Percentiles rank a stretch among this genome's conserved stretches.
phyloP scores from a whole-genome alignment of 805 yeast species.

The Wickerhamomyces xylosicus region DNA sequence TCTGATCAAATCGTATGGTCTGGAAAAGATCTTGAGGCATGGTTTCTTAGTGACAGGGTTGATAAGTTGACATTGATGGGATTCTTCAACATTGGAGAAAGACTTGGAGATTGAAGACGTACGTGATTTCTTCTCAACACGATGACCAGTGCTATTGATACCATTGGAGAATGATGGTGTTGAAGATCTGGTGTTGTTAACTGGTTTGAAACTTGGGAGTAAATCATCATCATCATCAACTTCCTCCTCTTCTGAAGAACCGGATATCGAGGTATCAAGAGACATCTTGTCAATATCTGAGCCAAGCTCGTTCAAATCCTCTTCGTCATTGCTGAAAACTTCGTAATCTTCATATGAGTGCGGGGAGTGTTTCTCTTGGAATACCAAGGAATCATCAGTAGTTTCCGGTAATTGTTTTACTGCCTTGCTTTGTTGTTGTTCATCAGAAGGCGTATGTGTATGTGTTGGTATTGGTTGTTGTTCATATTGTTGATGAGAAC shows the following conservation, averaged over 20 bases:
- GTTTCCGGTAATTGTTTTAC: slow-evolving; percentile 1
- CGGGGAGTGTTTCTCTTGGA: slow-evolving; percentile 2
- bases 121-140: background rate
- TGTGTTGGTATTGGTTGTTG: background rate
- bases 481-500: no score
- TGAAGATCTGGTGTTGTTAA: background rate
- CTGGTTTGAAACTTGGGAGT: background rate
- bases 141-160: background rate
- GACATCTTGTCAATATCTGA: slow-evolving; percentile 35
- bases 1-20: slow-evolving; percentile 90
- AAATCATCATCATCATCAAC: background rate
- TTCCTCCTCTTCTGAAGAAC: background rate
- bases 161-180: background rate
- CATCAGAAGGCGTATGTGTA: background rate
- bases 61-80: slow-evolving; percentile 43
- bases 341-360: slow-evolving; percentile 1
- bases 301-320: slow-evolving; percentile 22
- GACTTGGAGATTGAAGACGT: background rate
- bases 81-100: background rate
- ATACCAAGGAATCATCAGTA: slow-evolving; percentile 1
- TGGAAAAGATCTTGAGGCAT: slow-evolving; percentile 74
- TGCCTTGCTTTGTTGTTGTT: background rate
- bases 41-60: slow-evolving; percentile 53
- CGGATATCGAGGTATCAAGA: slow-evolving; percentile 20
- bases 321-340: slow-evolving; percentile 2